These are phyloP conservation scores for Hansfordia pulvinata DNA, from an alignment of 2,329 filamentous ascomycete species.

Conservation along the genomic window DNA sequence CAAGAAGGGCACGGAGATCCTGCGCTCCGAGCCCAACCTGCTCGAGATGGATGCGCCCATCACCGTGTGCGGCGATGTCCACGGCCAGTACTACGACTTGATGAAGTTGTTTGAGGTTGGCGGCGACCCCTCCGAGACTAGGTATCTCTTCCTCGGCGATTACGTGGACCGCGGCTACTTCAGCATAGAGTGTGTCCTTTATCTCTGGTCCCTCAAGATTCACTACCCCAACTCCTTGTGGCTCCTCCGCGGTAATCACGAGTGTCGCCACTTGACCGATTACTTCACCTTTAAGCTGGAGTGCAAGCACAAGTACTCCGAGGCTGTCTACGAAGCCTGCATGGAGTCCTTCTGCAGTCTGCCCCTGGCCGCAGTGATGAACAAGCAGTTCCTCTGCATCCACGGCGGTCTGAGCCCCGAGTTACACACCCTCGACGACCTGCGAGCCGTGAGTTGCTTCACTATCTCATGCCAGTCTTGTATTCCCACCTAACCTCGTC, in stretches of 20 bases:
- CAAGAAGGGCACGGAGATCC: constrained; percentile 70
- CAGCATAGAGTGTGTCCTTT: constrained; percentile 97
- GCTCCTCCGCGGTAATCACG: constrained; percentile 94
- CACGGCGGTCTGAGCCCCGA: constrained; percentile 94
- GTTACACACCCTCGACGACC: constrained; percentile 85
- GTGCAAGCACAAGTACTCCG: constrained; percentile 99
- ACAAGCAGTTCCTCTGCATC: constrained; percentile 99
- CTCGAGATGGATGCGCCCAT: constrained; percentile 99
- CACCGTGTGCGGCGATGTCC: constrained; percentile 95
- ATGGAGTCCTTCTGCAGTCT: constrained; percentile 96
- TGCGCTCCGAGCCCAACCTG: constrained; percentile 84
- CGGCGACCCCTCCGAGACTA: constrained; percentile 87
- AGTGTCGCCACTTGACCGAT: constrained; percentile 96
- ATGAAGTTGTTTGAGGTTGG: constrained; percentile 99
- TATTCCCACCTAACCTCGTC: too few relatives aligned
- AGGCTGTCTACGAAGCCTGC: constrained; percentile 90
- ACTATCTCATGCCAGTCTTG: too few relatives aligned
- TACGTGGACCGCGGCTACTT: constrained; percentile 98
- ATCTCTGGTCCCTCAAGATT: constrained; percentile 96
- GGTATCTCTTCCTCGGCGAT: constrained; percentile 94
- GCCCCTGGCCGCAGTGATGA: constrained; percentile 94
- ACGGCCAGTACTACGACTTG: constrained; percentile 97
- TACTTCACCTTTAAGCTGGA: constrained; percentile 99
- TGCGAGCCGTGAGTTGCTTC: constrained; percentile 59
- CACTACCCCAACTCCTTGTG: constrained; percentile 97